Base-by-base conservation (phyloP, 2,329 filamentous ascomycete species). In the Aureobasidium sp. region DNA sequence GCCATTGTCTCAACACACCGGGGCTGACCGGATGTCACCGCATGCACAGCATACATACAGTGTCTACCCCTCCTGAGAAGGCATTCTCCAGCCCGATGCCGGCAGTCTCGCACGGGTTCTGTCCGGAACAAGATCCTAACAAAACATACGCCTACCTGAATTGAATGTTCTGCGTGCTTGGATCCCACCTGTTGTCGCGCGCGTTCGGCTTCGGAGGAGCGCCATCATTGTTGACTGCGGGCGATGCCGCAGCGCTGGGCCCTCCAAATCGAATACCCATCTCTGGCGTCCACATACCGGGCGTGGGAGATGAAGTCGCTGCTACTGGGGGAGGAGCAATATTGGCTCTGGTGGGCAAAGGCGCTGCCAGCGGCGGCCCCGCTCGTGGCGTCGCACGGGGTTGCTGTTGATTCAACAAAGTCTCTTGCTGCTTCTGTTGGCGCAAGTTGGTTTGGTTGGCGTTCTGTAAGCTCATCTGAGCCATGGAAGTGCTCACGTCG, bases 251-350 rank as follows among this genome's bases (percentile, higher is more conserved):
- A 69, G 69, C 29, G 70, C 63, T 34, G 71, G 41, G 70, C 31
- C 77, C 81, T 0, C 84, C 84, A 73, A 96, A 96, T 62, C 86
- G 87, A 68, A 96, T 94, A 0, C 88, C 89, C 80, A 90, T 87
- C 2, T 87, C 86, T 0, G 91, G 90, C 61, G 84, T 87, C 91
- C 91, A 96, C 72, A 89, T 85, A 7, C 82, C 76, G 68, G 82
- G 74, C 65, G 78, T 68, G 3, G 67, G 63, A 69, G 72, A 17
- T 66, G 70, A 45, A 31, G 47, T 39, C 34, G 55, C 53, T 5
- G 64, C 49, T 39, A 65, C 62, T 25, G 62, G 45, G 17, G 64
- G 64, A 51, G 70, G 65, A 7, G 36, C 56, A 12, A 62, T 53
- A 36, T 51, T 73, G 39, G 74, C 74, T 62, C 74, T 68, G n/a